Base-by-base conservation (phyloP, 208 protist genomes). In the Crithidia bombi region DNA sequence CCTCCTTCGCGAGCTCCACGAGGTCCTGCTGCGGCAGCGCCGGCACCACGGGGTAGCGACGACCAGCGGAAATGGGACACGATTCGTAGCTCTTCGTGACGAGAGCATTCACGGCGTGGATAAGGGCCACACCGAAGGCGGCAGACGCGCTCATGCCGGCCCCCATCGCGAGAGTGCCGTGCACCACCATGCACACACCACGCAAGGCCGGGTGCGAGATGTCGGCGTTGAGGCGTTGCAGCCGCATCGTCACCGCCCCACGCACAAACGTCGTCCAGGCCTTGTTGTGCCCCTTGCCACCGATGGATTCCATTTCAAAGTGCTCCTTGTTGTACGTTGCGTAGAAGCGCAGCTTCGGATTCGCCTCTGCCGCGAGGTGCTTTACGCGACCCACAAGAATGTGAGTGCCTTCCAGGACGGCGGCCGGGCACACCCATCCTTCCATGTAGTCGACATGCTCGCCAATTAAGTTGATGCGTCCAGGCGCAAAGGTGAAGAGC, bases 391-490 rank as follows among this genome's bases (percentile, higher is more conserved):
- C 87, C 6, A 87, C 87, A 30, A 90, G 77, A n/a, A 91, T 86
- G 75, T 89, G 83, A 1, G 81, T 87, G 38, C 83, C 84, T 35
- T 91, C 78, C 43, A 65, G 36, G 26, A 91, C 56, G 0, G 83
- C 87, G 2, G 87, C 85, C 0, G 91, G 91, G 75, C 90, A 92
- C 41, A 92, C 86, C 63, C 78, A 89, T 5, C 90, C 90, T 21
- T 82, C 88, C 78, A 88, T 90, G 75, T 96, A 96, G 82, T 96
- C 93, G 10, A 93, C 89, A 78, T 97, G 93, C 69, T 97, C 91
- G 23, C 93, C 93, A 51, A 97, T 97, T 30, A 96, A 69, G 73
- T 97, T 97, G 44, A 97, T 81, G 15, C 94, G 79, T 9, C 94
- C 94, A 3, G 94, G 94, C 1, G 90, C 79, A 73, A 93, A 90